These are phyloP conservation scores for Penicillium goetzii DNA, from an alignment of 495 filamentous ascomycete genomes.

Conservation along the genomic window DNA sequence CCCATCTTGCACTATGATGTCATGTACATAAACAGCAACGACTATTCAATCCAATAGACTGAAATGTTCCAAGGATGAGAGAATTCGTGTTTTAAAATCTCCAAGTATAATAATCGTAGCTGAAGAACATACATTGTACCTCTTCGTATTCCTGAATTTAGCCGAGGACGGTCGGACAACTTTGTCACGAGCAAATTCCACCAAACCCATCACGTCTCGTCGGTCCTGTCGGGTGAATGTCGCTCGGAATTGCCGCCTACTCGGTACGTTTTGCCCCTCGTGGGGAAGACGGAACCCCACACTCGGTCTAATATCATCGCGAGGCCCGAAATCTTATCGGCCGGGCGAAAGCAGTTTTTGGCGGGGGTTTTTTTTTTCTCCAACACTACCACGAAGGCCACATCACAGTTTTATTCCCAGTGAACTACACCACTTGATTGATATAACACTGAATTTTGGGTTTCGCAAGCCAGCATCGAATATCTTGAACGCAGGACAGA, in stretches of 20 bases:
- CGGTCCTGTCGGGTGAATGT: constrained; percentile 4
- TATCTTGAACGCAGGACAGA: neutral
- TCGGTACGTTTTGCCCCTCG: constrained; percentile 14
- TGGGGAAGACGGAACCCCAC: constrained; percentile 26
- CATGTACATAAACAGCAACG: constrained; percentile 27
- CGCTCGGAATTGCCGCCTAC: constrained; percentile 6
- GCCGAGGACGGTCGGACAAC: neutral
- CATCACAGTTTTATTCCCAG: neutral
- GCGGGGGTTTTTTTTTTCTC: constrained; percentile 18
- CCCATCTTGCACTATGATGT: constrained; percentile 12
- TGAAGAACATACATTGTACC: neutral
- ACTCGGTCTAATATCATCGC: constrained; percentile 40
- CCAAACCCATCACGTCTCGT: constrained; percentile 4
- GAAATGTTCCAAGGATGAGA: constrained; percentile 18
- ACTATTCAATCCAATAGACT: constrained; percentile 25
- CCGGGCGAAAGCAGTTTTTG: constrained; percentile 4
- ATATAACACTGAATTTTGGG: neutral
- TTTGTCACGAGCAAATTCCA: constrained; percentile 1
- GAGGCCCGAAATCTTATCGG: constrained; percentile 39
- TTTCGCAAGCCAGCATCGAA: neutral
- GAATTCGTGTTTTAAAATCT: neutral
- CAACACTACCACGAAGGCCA: neutral
- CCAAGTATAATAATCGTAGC: neutral
- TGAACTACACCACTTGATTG: neutral
- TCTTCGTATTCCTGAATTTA: neutral